A percentile compares a stretch with the other conserved stretches of the same genome.
These are phyloP conservation scores for Tetrahymena thermophila DNA, from an alignment of 73 alveolate species.

Conservation along the genomic window DNA sequence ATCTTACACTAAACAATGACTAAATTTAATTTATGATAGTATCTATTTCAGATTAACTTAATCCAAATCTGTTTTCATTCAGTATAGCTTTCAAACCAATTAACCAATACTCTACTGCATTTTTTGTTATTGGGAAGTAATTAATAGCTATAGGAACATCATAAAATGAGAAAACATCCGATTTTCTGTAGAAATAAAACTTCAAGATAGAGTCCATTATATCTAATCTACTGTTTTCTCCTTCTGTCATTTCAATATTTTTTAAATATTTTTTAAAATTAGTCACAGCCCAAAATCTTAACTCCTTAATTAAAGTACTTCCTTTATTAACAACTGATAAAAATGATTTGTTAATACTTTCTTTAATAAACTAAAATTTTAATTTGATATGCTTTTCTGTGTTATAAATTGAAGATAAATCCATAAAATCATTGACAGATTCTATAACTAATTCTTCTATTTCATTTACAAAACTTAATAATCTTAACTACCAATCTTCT, in stretches of 20 bases:
- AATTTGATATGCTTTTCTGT: neutral
- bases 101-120: neutral
- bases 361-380: neutral
- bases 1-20: neutral
- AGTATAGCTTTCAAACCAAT: neutral
- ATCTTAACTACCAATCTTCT: neutral
- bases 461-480: neutral
- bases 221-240: neutral
- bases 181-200: neutral
- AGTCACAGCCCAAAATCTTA: neutral
- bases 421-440: neutral
- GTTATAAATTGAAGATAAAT: neutral
- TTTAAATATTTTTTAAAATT: neutral
- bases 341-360: neutral
- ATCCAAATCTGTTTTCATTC: neutral
- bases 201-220: neutral
- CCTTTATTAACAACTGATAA: neutral
- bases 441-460: neutral
- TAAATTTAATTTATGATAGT: neutral
- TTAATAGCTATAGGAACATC: neutral
- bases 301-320: neutral
- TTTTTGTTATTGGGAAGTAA: neutral
- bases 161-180: neutral
- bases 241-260: neutral
- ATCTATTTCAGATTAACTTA: neutral